Percentiles rank a stretch among this genome's conserved stretches.
Evolutionary conservation across 2,329 filamentous ascomycete species (phyloP).

Genomic region (Tolypocladium paradoxum): DNA sequence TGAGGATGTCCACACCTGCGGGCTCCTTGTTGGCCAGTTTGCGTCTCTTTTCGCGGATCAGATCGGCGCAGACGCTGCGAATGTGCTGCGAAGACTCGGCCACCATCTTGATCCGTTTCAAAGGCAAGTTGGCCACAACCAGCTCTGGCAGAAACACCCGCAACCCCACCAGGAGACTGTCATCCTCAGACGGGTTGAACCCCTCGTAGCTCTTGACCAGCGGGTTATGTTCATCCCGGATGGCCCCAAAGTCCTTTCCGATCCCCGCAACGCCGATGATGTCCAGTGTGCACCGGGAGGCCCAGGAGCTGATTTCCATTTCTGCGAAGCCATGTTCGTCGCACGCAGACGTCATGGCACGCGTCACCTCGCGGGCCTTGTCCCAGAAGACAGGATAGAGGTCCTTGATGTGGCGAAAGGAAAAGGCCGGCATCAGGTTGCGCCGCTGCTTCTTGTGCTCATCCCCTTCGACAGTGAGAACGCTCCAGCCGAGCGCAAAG

Average conservation of each 20-base stretch:
- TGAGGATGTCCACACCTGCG: too few species aligned
- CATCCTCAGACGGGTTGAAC: too few species aligned
- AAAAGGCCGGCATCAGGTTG: conserved; percentile 21
- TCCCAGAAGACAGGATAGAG: conserved; percentile 21
- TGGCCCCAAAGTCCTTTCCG: conserved; percentile 22
- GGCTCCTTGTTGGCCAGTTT: too few species aligned
- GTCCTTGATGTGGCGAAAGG: conserved; percentile 18
- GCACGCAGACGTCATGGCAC: conserved; percentile 2
- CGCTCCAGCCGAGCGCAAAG: conserved; percentile 58
- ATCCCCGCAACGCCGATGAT: conserved; percentile 23
- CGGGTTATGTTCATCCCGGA: conserved; percentile 19
- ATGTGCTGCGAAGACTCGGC: too few species aligned
- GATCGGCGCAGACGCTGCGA: too few species aligned
- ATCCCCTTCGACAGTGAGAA: conserved; percentile 20
- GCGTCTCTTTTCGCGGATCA: too few species aligned
- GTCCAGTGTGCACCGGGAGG: conserved; percentile 19
- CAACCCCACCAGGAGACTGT: too few species aligned
- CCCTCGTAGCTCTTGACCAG: too few species aligned
- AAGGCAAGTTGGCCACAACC: too few species aligned
- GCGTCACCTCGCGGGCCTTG: conserved; percentile 17
- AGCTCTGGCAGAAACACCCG: too few species aligned
- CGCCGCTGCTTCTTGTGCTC: conserved; percentile 21
- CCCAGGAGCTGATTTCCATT: conserved; percentile 10
- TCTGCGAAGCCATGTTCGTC: conserved; percentile 3
- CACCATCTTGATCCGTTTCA: too few species aligned